A percentile compares a stretch with the other conserved stretches of the same genome.
Evolutionary conservation across 2,329 filamentous ascomycete species (phyloP).

Genomic region (Apiospora rasikravindrae): DNA sequence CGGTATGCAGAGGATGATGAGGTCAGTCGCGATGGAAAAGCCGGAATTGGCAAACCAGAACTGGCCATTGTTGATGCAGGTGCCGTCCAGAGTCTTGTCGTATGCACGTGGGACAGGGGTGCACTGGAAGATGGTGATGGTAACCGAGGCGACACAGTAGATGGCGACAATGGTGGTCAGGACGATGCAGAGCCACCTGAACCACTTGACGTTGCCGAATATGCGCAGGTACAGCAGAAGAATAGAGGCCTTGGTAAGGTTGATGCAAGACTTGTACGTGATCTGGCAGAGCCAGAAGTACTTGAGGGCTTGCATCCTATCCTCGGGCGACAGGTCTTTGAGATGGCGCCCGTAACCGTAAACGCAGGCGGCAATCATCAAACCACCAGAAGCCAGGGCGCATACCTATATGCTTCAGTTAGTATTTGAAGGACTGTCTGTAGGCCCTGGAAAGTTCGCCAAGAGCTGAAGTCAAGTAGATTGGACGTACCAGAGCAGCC

Average conservation of each 20-base stretch:
- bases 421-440: background rate
- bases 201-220: constrained; percentile 37
- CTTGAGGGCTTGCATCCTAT: constrained; percentile 35
- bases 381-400: constrained; percentile 31
- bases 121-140: constrained; percentile 40
- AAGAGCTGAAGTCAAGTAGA: background rate
- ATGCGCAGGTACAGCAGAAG: constrained; percentile 41
- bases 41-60: constrained; percentile 50
- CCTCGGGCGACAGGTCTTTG: constrained; percentile 25
- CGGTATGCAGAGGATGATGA: constrained; percentile 46
- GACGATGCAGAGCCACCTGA: constrained; percentile 33
- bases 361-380: constrained; percentile 35
- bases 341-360: constrained; percentile 38
- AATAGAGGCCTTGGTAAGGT: constrained; percentile 40
- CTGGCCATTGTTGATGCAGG: constrained; percentile 43
- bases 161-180: constrained; percentile 31
- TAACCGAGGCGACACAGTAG: constrained; percentile 36
- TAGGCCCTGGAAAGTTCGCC: no score
- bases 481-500: constrained; percentile 28
- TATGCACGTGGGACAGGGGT: constrained; percentile 36
- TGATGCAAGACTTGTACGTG: constrained; percentile 41
- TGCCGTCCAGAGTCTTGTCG: constrained; percentile 32
- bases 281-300: constrained; percentile 40
- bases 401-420: constrained; percentile 28
- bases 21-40: constrained; percentile 48